Evolutionary conservation across 2,329 filamentous ascomycete species (phyloP).

Genomic region (Xylogone sp.): DNA sequence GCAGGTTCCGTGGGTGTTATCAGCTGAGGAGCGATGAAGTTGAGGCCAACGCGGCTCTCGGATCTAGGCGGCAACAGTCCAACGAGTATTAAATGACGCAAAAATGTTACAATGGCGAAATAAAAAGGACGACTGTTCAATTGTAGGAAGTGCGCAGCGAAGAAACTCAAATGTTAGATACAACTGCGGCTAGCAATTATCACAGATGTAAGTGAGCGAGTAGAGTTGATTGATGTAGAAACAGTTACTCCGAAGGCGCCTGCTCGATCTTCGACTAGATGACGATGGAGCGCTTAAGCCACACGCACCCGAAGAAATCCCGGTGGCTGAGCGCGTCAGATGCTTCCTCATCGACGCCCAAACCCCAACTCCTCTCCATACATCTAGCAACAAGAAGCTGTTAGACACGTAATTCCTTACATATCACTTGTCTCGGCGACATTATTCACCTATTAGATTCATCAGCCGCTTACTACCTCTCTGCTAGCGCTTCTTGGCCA

Average conservation of each 20-base stretch:
- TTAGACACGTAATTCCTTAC: background rate
- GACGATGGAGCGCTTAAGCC: background rate
- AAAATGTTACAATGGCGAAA: background rate
- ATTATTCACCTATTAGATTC: too few relatives aligned
- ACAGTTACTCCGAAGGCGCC: background rate
- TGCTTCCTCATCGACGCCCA: background rate
- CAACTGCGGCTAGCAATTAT: background rate
- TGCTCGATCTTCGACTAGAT: background rate
- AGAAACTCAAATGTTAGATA: background rate
- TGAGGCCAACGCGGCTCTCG: background rate
- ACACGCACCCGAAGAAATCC: background rate
- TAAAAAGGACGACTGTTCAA: background rate
- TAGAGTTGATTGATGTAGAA: background rate
- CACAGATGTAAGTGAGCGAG: background rate
- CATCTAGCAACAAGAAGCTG: background rate
- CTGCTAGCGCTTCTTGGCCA: background rate
- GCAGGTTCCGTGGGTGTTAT: background rate
- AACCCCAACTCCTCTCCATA: background rate
- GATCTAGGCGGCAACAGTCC: background rate
- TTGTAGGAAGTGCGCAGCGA: background rate
- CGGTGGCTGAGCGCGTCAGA: background rate
- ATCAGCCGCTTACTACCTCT: too few relatives aligned
- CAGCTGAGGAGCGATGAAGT: background rate
- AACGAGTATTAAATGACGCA: background rate
- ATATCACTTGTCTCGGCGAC: background rate